Evolutionary conservation across 2,329 filamentous ascomycete species (phyloP), one percentile per base, ranked within the genome.

Genomic region (Ceratocystis smalleyi): DNA sequence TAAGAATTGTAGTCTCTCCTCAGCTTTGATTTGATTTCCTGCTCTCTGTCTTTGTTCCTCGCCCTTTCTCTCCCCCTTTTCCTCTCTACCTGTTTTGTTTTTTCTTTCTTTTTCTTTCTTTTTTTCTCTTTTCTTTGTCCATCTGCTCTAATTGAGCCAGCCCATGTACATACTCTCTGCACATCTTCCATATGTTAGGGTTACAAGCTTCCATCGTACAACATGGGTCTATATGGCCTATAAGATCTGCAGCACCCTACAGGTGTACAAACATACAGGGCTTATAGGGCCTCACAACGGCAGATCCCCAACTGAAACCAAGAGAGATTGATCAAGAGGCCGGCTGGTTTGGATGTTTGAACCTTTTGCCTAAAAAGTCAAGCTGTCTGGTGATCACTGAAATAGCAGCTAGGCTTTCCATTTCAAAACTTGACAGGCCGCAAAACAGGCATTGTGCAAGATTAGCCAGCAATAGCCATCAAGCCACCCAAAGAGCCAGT

Each of bases 261-360:
- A 32, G 30, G 19, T 12, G 47, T 24, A 51, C 47, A 57, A 32
- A 19, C 54, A 8, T 57, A 19, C 54, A 35, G 54, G 54, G 54
- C 54, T 57, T 57, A 57, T 57, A 57, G 54, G 54, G 54, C 27
- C 54, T 57, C 22, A 57, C 54, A 30, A 32, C 24, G 27, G 54
- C 54, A 57, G 54, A 57, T 57, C 54, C 27, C 54, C 54, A 57
- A 57, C 54, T 57, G 54, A 57, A 57, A 57, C 54, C 54, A 57
- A 35, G 54, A 57, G 54, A 57, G n/a, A 57, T 32, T 32, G 27
- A 57, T 57, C 54, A 32, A 57, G 27, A 57, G 47, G 19, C 15
- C 2, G 24, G 7, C 3, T 24, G 8, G 30, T 22, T 49, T 49
- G 45, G 8, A 12, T 24, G 22, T 32, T 32, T 57, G 27, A 32